These are phyloP conservation scores for Ailanthus altissimus DNA, from an alignment of 345 rosid genomes.

Conservation along the genomic window DNA sequence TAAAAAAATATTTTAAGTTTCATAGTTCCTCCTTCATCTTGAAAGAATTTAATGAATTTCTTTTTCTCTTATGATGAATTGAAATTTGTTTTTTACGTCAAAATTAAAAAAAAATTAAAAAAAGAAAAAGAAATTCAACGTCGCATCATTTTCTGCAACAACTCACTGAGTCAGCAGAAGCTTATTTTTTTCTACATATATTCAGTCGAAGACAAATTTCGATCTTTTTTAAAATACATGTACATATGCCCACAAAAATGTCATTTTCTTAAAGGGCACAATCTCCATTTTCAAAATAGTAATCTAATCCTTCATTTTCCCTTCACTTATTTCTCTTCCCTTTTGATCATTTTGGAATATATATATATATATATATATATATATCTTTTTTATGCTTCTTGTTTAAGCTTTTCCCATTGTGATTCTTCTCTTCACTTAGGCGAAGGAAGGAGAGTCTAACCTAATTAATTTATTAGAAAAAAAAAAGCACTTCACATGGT, in stretches of 20 bases:
- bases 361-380: conserved; percentile 20
- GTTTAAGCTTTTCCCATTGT: conserved; percentile 28
- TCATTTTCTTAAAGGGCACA: conserved; percentile 20
- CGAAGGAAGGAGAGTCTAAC: not conserved
- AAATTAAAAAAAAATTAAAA: not conserved
- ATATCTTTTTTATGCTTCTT: conserved; percentile 28
- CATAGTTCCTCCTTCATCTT: not conserved
- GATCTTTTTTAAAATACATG: not conserved
- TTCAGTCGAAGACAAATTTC: conserved; percentile 1
- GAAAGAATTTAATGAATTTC: too few relatives aligned
- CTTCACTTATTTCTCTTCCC: conserved; percentile 7
- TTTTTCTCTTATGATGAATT: not conserved
- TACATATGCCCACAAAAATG: not conserved
- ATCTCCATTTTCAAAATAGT: conserved; percentile 23
- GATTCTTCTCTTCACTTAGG: conserved; percentile 24
- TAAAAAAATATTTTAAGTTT: not conserved
- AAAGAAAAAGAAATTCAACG: not conserved
- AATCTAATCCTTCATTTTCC: conserved; percentile 20
- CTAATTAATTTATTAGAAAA: not conserved
- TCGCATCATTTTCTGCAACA: not conserved
- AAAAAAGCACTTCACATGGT: conserved; percentile 28
- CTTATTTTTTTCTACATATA: not conserved
- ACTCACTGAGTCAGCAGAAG: not conserved
- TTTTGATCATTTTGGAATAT: conserved; percentile 41
- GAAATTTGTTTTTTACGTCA: too few relatives aligned